Conservation (phyloP, 1,284 basidiomycete species). For the Peniophora sp. region DNA sequence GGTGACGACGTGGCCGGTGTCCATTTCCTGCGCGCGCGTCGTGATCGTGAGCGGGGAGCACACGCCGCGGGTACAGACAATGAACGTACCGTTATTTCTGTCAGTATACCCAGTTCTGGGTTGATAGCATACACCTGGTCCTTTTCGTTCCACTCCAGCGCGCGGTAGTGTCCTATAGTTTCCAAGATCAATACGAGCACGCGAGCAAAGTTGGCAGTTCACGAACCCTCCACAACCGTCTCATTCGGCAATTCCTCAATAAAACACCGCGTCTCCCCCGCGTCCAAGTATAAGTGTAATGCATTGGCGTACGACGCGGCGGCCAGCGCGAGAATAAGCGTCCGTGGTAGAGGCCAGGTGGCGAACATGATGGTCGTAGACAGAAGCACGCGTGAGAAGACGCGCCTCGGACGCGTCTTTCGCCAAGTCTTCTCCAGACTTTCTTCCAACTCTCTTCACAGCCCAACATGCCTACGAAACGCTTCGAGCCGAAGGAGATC, state of each 20-base stretch:
- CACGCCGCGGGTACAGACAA: not conserved
- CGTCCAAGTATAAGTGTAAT: conserved; percentile 88
- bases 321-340: conserved; percentile 32
- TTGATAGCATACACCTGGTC: conserved; percentile 68
- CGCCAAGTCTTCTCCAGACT: too few relatives aligned
- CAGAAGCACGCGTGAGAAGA: conserved; percentile 10
- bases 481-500: conserved; percentile 60
- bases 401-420: not conserved
- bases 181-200: not conserved
- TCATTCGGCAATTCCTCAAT: conserved; percentile 96
- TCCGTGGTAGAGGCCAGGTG: conserved; percentile 21
- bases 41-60: conserved; percentile 4
- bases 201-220: not conserved
- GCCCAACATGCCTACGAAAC: conserved; percentile 38
- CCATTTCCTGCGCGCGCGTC: conserved; percentile 55
- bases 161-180: conserved; percentile 80
- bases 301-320: conserved; percentile 37
- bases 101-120: conserved; percentile 78
- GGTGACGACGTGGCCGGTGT: conserved; percentile 69
- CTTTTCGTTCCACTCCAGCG: conserved; percentile 83
- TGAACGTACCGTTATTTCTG: conserved; percentile 81
- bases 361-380: conserved; percentile 16
- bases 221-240: conserved; percentile 89
- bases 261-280: conserved; percentile 91
- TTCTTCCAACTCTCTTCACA: not conserved